Percentiles rank a stretch among this genome's conserved stretches.
Evolutionary conservation across 2,329 filamentous ascomycete genomes (phyloP).

Genomic region (Penicillium psychrosexuale): DNA sequence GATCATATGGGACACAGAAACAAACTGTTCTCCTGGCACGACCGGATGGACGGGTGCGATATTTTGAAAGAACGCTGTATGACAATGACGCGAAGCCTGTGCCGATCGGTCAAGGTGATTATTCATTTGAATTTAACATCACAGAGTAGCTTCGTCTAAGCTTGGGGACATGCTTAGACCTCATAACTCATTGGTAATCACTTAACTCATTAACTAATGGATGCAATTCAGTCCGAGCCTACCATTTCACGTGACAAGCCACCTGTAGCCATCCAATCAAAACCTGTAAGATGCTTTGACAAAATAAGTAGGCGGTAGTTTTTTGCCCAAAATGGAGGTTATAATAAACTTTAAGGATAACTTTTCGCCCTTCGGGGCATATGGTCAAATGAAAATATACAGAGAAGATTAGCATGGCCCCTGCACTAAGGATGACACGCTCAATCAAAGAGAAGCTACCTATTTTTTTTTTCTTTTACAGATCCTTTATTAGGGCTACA

Average conservation of each 20-base stretch:
- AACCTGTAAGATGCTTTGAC: fast-evolving
- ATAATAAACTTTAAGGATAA: slow-evolving; percentile 20
- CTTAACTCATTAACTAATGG: too few relatives aligned
- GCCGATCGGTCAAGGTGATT: slow-evolving; percentile 47
- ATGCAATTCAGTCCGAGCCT: neutral
- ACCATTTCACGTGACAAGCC: neutral
- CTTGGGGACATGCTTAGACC: neutral
- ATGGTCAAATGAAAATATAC: slow-evolving; percentile 67
- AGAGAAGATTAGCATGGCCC: slow-evolving; percentile 82
- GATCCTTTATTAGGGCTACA: slow-evolving; percentile 12
- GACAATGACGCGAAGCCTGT: slow-evolving; percentile 52
- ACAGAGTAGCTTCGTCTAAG: neutral
- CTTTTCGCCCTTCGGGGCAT: slow-evolving; percentile 47
- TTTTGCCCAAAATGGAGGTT: slow-evolving; percentile 3
- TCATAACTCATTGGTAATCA: neutral
- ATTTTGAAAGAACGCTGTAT: slow-evolving; percentile 61
- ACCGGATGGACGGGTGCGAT: slow-evolving; percentile 55
- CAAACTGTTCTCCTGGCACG: slow-evolving; percentile 61
- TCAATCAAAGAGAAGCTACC: slow-evolving; percentile 75
- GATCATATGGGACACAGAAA: slow-evolving; percentile 63
- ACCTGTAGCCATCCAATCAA: neutral
- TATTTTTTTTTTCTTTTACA: slow-evolving; percentile 59
- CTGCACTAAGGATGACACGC: slow-evolving; percentile 93
- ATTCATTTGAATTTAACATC: slow-evolving; percentile 37
- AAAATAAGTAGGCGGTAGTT: neutral